Evolutionary conservation across 2,329 filamentous ascomycete species (phyloP).

Genomic region (Aureobasidium subglaciale): DNA sequence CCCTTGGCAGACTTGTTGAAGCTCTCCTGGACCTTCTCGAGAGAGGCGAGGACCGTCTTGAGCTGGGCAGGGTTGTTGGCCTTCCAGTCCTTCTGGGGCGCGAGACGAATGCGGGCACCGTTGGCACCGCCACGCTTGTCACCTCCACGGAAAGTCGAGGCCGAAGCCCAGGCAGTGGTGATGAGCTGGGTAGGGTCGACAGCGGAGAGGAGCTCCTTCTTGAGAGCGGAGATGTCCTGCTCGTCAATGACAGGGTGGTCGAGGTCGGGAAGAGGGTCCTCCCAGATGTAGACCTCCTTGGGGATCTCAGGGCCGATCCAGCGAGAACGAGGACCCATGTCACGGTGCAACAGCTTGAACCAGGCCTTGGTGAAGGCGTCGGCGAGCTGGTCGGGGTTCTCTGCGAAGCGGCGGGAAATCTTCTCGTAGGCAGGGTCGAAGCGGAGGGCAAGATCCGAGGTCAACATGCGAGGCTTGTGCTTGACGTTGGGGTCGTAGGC

Average conservation of each 20-base stretch:
- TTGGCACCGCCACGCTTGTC: conserved; percentile 82
- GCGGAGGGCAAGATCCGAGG: conserved; percentile 65
- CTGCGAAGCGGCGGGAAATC: conserved; percentile 63
- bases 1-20: conserved; percentile 51
- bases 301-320: conserved; percentile 72
- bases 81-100: conserved; percentile 64
- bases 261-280: conserved; percentile 60
- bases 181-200: conserved; percentile 56
- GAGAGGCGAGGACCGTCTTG: conserved; percentile 50
- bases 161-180: conserved; percentile 60
- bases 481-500: conserved; percentile 64
- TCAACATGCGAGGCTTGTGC: conserved; percentile 69
- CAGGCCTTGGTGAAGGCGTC: conserved; percentile 67
- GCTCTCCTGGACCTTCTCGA: conserved; percentile 59
- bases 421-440: conserved; percentile 67
- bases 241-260: conserved; percentile 54
- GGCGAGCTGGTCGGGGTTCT: conserved; percentile 60
- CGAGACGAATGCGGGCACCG: conserved; percentile 67
- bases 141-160: conserved; percentile 64
- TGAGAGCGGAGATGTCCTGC: conserved; percentile 57
- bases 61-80: conserved; percentile 67
- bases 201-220: conserved; percentile 60
- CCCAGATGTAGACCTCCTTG: conserved; percentile 62
- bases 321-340: conserved; percentile 63
- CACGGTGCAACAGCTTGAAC: conserved; percentile 80